Percentiles rank a stretch among this genome's conserved stretches.
Conservation (phyloP, 495 filamentous ascomycete genomes). For the Penicillium silybi region DNA sequence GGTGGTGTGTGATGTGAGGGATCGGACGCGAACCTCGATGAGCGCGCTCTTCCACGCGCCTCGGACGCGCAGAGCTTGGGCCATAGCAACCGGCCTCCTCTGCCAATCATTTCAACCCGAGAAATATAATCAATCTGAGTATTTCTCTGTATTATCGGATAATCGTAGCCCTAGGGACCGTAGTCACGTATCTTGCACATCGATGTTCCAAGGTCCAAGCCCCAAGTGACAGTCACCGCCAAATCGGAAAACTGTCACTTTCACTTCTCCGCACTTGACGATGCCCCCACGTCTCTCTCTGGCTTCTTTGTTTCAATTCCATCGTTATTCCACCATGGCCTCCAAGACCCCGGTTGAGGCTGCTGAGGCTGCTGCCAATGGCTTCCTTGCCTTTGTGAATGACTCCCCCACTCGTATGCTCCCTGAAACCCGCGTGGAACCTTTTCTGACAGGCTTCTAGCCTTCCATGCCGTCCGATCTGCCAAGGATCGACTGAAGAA, state of each 20-base stretch:
- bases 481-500: constrained; percentile 68
- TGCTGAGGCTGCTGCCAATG: no score
- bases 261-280: constrained; percentile 9
- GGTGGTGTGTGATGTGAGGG: background rate
- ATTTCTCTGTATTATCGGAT: background rate
- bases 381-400: constrained; percentile 92
- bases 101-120: constrained; percentile 12
- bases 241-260: constrained; percentile 9
- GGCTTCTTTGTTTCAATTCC: constrained; percentile 5
- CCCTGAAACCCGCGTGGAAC: constrained; percentile 3
- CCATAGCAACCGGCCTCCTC: constrained; percentile 8
- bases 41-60: constrained; percentile 14
- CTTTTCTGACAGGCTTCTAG: constrained; percentile 44
- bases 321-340: constrained; percentile 49
- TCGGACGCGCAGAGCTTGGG: constrained; percentile 22
- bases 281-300: constrained; percentile 14
- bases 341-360: constrained; percentile 54
- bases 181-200: background rate
- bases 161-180: background rate
- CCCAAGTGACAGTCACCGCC: constrained; percentile 13
- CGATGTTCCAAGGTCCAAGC: background rate
- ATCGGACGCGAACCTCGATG: constrained; percentile 9
- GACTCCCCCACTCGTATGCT: constrained; percentile 86
- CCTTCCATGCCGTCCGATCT: constrained; percentile 88
- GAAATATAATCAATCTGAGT: background rate